Percentiles rank a stretch among this genome's conserved stretches.
Evolutionary conservation across 75 land plant genomes (phyloP).

Genomic region (Selaginella moellendorffii): DNA sequence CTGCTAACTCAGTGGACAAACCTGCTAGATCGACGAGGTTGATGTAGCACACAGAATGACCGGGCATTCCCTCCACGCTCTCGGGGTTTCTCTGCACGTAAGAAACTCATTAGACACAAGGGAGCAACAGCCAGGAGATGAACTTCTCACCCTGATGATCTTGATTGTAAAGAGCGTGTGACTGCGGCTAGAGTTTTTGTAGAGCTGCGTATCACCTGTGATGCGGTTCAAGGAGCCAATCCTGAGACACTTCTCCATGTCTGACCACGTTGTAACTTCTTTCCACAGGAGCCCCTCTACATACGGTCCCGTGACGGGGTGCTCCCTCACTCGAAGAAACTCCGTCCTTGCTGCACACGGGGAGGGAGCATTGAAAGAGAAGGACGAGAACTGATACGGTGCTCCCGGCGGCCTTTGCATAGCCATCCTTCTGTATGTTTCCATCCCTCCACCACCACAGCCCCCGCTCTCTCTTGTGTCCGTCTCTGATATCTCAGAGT

Average conservation of each 20-base stretch:
- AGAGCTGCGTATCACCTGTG: slow-evolving; percentile 5
- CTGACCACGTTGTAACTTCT: slow-evolving; percentile 18
- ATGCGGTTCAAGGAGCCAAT: slow-evolving; percentile 16
- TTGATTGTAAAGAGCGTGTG: slow-evolving; percentile 24
- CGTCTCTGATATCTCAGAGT: not conserved
- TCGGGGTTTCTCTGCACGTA: not conserved
- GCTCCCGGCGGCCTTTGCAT: not conserved
- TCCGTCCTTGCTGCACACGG: slow-evolving; percentile 5
- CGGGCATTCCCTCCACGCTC: not conserved
- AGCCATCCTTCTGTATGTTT: not conserved
- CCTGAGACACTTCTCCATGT: slow-evolving; percentile 16
- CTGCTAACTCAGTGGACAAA: not conserved
- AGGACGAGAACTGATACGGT: not conserved
- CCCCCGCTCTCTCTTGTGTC: not conserved
- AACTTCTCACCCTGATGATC: slow-evolving; percentile 12
- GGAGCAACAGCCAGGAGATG: too few species aligned
- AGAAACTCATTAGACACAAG: too few species aligned
- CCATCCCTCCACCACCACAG: too few species aligned
- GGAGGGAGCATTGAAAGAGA: not conserved
- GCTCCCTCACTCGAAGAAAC: slow-evolving; percentile 17
- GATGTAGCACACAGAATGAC: not conserved
- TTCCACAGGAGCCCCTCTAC: slow-evolving; percentile 28
- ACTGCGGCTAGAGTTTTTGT: slow-evolving; percentile 19
- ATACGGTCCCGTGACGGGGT: slow-evolving; percentile 22
- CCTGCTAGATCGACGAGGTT: not conserved